phyloP scores from a whole-genome alignment of 2,329 filamentous ascomycete species.

The Dothideomycetes sp. region DNA sequence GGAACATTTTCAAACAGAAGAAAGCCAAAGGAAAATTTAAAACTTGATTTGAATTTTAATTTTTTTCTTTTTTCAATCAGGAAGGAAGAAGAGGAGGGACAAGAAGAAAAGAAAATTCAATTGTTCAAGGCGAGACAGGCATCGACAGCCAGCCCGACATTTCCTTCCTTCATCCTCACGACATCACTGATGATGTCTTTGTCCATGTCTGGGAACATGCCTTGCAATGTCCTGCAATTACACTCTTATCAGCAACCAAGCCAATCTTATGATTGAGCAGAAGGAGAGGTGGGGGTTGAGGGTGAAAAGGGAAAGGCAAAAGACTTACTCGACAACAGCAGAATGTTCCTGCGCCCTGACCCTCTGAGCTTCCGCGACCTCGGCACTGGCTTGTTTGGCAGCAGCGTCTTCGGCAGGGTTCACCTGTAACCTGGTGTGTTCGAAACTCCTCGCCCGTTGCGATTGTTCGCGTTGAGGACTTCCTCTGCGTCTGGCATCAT shows the following conservation, averaged over 20 bases:
- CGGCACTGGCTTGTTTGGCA: slow-evolving; percentile 80
- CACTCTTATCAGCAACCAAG: slow-evolving; percentile 15
- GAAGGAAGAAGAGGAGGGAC: too few relatives aligned
- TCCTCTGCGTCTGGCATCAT: slow-evolving; percentile 17
- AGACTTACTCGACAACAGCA: slow-evolving; percentile 67
- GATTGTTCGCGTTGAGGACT: slow-evolving; percentile 37
- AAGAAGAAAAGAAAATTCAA: slow-evolving; percentile 1
- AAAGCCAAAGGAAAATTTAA: too few relatives aligned
- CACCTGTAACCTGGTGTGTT: neutral
- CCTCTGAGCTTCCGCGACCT: slow-evolving; percentile 75
- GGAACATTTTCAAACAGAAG: too few relatives aligned
- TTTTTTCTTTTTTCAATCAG: too few relatives aligned
- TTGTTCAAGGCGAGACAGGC: slow-evolving; percentile 38
- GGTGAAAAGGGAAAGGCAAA: neutral
- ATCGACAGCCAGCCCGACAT: slow-evolving; percentile 40
- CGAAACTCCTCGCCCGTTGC: slow-evolving; percentile 29
- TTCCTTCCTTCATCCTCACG: slow-evolving; percentile 87
- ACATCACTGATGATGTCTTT: slow-evolving; percentile 94
- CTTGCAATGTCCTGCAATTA: slow-evolving; percentile 58
- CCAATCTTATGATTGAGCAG: neutral
- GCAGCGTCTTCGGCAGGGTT: slow-evolving; percentile 61
- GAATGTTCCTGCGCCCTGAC: slow-evolving; percentile 77
- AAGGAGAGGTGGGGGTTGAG: neutral
- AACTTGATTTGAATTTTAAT: too few relatives aligned
- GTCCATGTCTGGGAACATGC: slow-evolving; percentile 96